Base-by-base conservation (phyloP, 1,284 basidiomycete species). In the Malassezia brasiliensis region DNA sequence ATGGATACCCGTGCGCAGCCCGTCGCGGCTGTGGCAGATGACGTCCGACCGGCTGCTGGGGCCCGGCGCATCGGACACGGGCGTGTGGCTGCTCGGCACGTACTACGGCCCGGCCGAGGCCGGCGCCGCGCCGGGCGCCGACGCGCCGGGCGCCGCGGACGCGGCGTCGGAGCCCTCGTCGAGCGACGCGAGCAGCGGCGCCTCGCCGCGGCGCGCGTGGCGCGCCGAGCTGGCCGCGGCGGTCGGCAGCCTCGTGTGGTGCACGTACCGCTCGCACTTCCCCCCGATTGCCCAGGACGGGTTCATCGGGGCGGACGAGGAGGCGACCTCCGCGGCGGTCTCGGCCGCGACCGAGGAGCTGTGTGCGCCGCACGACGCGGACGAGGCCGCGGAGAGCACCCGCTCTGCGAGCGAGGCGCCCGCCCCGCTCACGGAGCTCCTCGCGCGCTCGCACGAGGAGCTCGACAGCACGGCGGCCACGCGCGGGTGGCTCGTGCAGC, bases 371-470 rank as follows among this genome's bases (percentile, higher is more conserved):
- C 28, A 19, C 19, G 19, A 19, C 5, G 25, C 12, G 12, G 17
- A 6, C 38, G 22, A 28, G 36, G 19, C 25, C 22, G 11, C 19
- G n/a, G 17, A 25, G 20, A 40, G 10, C 22, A 28, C 25, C 3
- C 3, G 25, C 7, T 28, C 25, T 7, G 25, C 25, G 25, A 7
- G 25, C 3, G 40, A 42, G 25, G 83, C 83, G 30, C 83, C 83
- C 0, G n/a, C 32, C 15, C 50, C 30, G 51, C 64, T 30, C 42
- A 50, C 22, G 48, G 52, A 25, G 34, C 36, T 30, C 35, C 40
- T 47, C 11, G 31, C 17, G 11, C 59, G 31, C 38, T 51, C 46
- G 44, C 50, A 20, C 20, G 53, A 30, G 41, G 52, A 38, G 17
- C 53, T 46, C 7, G 14, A 7, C 38, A 58, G 31, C 42, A 51